Evolutionary conservation across 2,329 filamentous ascomycete species (phyloP).

Genomic region (Trichoderma brevicompactum): DNA sequence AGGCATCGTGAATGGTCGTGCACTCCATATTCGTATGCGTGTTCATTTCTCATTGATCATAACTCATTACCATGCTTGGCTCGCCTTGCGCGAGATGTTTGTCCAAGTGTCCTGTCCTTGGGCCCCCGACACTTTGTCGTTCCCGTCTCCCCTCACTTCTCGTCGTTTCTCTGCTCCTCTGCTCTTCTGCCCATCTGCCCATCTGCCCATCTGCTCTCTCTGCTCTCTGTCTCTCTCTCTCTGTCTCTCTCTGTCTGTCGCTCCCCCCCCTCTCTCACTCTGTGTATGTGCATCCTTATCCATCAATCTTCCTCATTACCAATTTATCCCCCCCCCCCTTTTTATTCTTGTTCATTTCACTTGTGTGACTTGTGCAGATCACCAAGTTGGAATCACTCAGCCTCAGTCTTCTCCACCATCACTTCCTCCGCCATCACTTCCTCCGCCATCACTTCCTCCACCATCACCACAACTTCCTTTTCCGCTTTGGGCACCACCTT

Average conservation of each 20-base stretch:
- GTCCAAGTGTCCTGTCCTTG: slow-evolving; percentile 8
- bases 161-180: not conserved
- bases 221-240: too few species aligned
- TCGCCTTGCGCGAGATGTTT: not conserved
- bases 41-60: slow-evolving; percentile 26
- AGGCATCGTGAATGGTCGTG: not conserved
- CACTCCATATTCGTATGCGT: not conserved
- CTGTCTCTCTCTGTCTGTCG: too few species aligned
- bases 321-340: too few species aligned
- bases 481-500: not conserved
- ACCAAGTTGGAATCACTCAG: too few species aligned
- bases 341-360: too few species aligned
- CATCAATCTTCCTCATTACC: too few species aligned
- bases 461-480: not conserved
- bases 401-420: not conserved
- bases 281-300: too few species aligned
- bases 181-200: not conserved
- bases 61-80: slow-evolving; percentile 14
- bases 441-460: not conserved
- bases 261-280: too few species aligned
- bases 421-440: not conserved
- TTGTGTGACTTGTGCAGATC: too few species aligned
- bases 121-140: not conserved
- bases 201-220: too few species aligned
- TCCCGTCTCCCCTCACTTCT: not conserved